Conservation (phyloP, 257 asterid species). For the Schizonepeta tenuifolia region DNA sequence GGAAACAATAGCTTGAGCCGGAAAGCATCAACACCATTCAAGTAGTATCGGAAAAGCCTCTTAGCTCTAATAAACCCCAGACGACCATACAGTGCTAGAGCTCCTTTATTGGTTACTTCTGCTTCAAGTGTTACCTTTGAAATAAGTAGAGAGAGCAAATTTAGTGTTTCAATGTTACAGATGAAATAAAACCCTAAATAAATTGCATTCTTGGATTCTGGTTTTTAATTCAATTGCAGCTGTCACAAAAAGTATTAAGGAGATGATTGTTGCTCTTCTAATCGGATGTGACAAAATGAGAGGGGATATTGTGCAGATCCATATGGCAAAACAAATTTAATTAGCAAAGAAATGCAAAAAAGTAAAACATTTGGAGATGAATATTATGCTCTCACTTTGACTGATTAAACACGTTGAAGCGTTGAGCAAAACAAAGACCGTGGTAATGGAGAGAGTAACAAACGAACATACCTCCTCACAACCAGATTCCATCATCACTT, state of each 20-base stretch:
- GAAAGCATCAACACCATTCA: slow-evolving; percentile 97
- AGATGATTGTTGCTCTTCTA: too few species aligned
- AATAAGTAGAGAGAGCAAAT: not conserved
- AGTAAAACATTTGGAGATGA: too few species aligned
- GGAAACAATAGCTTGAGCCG: slow-evolving; percentile 88
- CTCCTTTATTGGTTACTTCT: slow-evolving; percentile 94
- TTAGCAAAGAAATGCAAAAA: not conserved
- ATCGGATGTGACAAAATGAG: too few species aligned
- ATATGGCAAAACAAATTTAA: too few species aligned
- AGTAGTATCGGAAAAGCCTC: slow-evolving; percentile 90
- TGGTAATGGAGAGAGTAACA: not conserved
- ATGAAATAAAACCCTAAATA: not conserved
- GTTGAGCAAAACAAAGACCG: not conserved
- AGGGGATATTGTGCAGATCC: too few species aligned
- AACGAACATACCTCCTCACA: slow-evolving; percentile 81
- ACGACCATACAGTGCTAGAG: slow-evolving; percentile 89
- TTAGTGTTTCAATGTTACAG: not conserved
- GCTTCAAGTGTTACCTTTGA: slow-evolving; percentile 92
- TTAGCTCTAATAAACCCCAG: slow-evolving; percentile 91
- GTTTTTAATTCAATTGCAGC: too few species aligned
- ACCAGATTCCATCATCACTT: slow-evolving; percentile 88
- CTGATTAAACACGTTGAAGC: not conserved
- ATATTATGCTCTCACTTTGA: not conserved
- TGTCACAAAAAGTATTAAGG: not conserved
- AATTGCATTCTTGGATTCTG: slow-evolving; percentile 15